Evolutionary conservation across 768 basidiomycete genomes (phyloP).

Genomic region (Coprinopsis sp.): DNA sequence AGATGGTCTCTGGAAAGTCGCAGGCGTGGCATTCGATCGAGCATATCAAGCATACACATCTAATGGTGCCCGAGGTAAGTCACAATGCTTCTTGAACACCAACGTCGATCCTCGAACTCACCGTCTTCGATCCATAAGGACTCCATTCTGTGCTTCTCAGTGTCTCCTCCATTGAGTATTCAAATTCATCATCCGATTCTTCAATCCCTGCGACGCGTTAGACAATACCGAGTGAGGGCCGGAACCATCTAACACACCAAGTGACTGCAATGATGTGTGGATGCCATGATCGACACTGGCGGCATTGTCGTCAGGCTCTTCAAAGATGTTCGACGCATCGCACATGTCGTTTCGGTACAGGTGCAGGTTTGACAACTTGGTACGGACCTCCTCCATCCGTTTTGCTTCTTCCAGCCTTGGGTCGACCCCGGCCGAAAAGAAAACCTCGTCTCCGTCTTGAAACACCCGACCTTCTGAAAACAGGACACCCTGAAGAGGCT

Average conservation of each 20-base stretch:
- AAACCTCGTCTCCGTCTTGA: not conserved
- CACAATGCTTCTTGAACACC: not conserved
- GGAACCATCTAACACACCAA: not conserved
- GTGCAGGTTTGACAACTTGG: not conserved
- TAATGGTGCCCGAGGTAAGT: too few relatives aligned
- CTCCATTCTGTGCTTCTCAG: conserved; percentile 1
- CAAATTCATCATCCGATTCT: not conserved
- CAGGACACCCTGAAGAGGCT: not conserved
- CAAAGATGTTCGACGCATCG: not conserved
- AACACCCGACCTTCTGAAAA: not conserved
- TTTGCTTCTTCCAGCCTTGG: not conserved
- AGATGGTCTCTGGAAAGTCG: conserved; percentile 30
- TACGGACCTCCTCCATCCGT: not conserved
- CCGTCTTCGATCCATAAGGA: conserved; percentile 10
- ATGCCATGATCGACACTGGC: not conserved
- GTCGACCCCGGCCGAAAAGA: not conserved
- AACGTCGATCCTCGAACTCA: not conserved
- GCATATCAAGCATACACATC: conserved; percentile 24
- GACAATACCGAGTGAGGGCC: not conserved
- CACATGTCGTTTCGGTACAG: not conserved
- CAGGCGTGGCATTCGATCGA: conserved; percentile 28
- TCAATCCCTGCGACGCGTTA: not conserved
- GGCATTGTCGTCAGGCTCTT: not conserved
- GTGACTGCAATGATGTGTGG: not conserved
- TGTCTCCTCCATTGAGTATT: not conserved